These are phyloP conservation scores for Reutealis trisperma DNA, from an alignment of 345 rosid genomes.

Conservation along the genomic window DNA sequence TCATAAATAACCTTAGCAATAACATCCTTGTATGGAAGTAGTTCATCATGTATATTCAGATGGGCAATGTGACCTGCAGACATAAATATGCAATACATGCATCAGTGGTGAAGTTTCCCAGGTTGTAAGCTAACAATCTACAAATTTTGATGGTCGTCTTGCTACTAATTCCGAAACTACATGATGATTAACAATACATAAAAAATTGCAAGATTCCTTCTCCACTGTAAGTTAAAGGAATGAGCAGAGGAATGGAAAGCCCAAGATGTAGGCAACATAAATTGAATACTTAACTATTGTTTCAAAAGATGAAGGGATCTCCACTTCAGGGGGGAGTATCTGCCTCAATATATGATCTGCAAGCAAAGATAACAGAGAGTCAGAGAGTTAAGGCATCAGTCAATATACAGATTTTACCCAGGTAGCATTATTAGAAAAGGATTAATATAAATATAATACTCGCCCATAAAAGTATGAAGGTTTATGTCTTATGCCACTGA, in stretches of 20 bases:
- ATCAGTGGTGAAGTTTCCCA: slow-evolving; percentile 7
- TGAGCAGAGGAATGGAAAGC: not conserved
- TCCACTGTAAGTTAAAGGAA: no score
- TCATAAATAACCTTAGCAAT: slow-evolving; percentile 92
- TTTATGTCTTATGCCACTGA: not conserved
- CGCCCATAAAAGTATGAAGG: no score
- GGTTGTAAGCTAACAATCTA: slow-evolving; percentile 6
- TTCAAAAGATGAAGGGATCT: slow-evolving; percentile 93
- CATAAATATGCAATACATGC: slow-evolving; percentile 20
- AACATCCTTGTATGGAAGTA: slow-evolving; percentile 77
- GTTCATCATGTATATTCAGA: slow-evolving; percentile 81
- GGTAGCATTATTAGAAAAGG: not conserved
- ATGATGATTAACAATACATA: not conserved
- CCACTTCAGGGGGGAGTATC: slow-evolving; percentile 83
- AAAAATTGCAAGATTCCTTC: not conserved
- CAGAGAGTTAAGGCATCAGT: slow-evolving; percentile 17
- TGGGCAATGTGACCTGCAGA: slow-evolving; percentile 94
- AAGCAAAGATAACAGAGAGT: slow-evolving; percentile 15
- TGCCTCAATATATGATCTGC: slow-evolving; percentile 88
- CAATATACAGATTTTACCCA: not conserved
- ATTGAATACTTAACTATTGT: slow-evolving; percentile 77
- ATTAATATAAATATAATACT: not conserved
- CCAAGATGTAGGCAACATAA: slow-evolving; percentile 12
- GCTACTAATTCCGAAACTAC: not conserved
- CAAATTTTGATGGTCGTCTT: not conserved